Conservation (phyloP, 345 rosid species). For the Cardiospermum halicacabum region DNA sequence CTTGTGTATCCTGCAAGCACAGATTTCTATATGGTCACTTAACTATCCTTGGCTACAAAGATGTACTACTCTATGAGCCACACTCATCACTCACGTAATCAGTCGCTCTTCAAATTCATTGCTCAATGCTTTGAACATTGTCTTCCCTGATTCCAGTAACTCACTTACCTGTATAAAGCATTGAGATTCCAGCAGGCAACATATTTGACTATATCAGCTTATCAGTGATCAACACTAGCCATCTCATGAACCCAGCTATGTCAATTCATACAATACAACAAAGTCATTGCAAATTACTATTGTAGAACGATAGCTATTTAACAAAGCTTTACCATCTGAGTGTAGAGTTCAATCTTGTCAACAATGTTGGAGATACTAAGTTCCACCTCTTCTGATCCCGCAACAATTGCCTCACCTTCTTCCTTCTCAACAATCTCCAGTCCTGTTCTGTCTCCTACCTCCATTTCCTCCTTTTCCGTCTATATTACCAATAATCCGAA, state of each 20-base stretch:
- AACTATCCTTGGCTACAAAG: background rate
- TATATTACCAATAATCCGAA: slow-evolving; percentile 12
- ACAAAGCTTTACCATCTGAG: slow-evolving; percentile 50
- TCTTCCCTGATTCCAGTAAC: slow-evolving; percentile 68
- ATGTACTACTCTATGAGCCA: background rate
- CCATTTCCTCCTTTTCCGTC: slow-evolving; percentile 47
- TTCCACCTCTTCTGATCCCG: slow-evolving; percentile 82
- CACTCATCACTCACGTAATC: slow-evolving; percentile 43
- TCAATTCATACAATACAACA: no score
- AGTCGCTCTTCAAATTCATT: slow-evolving; percentile 72
- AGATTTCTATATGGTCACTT: background rate
- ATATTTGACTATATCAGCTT: background rate
- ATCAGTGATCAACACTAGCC: background rate
- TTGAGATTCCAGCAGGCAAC: background rate
- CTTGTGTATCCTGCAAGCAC: slow-evolving; percentile 58
- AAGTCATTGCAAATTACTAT: background rate
- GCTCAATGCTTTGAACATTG: slow-evolving; percentile 73
- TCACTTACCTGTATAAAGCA: slow-evolving; percentile 58
- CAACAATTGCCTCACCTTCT: slow-evolving; percentile 41
- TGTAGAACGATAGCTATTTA: background rate
- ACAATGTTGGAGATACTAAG: slow-evolving; percentile 49
- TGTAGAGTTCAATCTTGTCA: slow-evolving; percentile 76
- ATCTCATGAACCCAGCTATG: background rate
- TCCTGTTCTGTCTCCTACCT: slow-evolving; percentile 26
- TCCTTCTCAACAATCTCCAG: slow-evolving; percentile 42